Evolutionary conservation across 2,329 filamentous ascomycete species (phyloP).

Genomic region (Chlorencoelia australis): DNA sequence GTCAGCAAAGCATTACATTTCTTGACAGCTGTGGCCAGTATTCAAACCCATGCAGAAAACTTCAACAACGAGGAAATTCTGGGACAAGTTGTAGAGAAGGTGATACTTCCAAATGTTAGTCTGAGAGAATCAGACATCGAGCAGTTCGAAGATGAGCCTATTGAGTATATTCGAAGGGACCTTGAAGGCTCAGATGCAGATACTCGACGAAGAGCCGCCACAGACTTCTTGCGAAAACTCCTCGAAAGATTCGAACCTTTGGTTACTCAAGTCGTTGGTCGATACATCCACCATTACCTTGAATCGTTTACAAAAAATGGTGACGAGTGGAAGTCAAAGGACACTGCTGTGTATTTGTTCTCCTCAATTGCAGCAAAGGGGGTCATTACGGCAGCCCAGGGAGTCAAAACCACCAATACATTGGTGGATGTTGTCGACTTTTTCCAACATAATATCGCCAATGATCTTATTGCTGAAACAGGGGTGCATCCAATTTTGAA

Average conservation of each 20-base stretch:
- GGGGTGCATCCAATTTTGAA: slow-evolving; percentile 76
- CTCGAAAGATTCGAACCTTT: slow-evolving; percentile 79
- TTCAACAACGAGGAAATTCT: slow-evolving; percentile 79
- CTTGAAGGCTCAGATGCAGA: slow-evolving; percentile 94
- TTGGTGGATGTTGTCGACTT: slow-evolving; percentile 85
- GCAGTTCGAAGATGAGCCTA: slow-evolving; percentile 95
- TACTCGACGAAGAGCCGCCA: slow-evolving; percentile 82
- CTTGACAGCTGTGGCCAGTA: slow-evolving; percentile 77
- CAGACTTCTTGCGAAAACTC: slow-evolving; percentile 83
- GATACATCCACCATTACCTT: slow-evolving; percentile 81
- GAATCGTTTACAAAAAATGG: slow-evolving; percentile 58
- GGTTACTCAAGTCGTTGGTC: slow-evolving; percentile 78
- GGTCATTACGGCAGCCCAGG: slow-evolving; percentile 73
- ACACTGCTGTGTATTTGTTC: slow-evolving; percentile 96
- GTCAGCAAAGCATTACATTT: slow-evolving; percentile 95
- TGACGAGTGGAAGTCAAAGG: slow-evolving; percentile 90
- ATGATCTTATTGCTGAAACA: slow-evolving; percentile 66
- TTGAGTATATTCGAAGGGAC: slow-evolving; percentile 93
- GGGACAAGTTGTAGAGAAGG: slow-evolving; percentile 86
- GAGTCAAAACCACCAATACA: slow-evolving; percentile 84
- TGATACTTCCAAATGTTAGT: slow-evolving; percentile 86
- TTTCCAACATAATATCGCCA: slow-evolving; percentile 84
- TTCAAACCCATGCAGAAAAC: slow-evolving; percentile 64
- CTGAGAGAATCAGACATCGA: slow-evolving; percentile 90
- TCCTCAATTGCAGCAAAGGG: slow-evolving; percentile 91